Percentiles rank a stretch among this genome's conserved stretches.
Conservation (phyloP, 352 stramenopile species). For the Phytopythium cucurbitacearum region DNA sequence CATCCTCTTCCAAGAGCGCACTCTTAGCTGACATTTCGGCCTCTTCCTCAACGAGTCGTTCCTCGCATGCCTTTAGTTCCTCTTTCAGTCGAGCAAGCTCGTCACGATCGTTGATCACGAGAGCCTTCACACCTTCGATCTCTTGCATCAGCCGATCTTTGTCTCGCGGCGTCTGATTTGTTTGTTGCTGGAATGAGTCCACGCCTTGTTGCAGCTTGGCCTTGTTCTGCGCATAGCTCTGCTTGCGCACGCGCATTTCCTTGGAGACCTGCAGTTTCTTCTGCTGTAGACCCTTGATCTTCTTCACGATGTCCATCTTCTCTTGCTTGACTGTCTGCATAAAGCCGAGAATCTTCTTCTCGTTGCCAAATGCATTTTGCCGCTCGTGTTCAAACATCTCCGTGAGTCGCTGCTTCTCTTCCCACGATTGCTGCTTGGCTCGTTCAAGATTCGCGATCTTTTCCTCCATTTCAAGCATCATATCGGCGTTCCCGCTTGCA, state of each 20-base stretch:
- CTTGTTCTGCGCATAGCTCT: constrained; percentile 73
- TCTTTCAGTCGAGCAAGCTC: constrained; percentile 52
- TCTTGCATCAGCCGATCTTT: constrained; percentile 56
- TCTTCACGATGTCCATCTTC: constrained; percentile 90
- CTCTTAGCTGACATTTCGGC: constrained; percentile 68
- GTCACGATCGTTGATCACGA: constrained; percentile 63
- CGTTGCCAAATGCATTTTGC: constrained; percentile 78
- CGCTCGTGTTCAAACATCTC: constrained; percentile 86
- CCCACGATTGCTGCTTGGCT: constrained; percentile 88
- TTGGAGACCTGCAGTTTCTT: constrained; percentile 75
- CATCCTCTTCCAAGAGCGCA: constrained; percentile 71
- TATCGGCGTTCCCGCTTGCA: constrained; percentile 17
- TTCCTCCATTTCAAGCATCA: constrained; percentile 82
- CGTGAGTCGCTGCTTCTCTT: constrained; percentile 85
- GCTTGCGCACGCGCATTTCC: constrained; percentile 66
- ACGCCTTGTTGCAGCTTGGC: constrained; percentile 70
- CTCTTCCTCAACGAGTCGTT: constrained; percentile 66
- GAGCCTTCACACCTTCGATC: constrained; percentile 51
- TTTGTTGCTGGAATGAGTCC: constrained; percentile 61
- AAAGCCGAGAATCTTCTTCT: constrained; percentile 78
- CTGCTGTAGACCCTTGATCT: constrained; percentile 81
- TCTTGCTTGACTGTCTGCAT: constrained; percentile 91
- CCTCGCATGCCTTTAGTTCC: constrained; percentile 54
- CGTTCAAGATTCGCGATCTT: constrained; percentile 84
- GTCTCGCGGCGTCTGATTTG: constrained; percentile 31